Conservation (phyloP, 1,139 yeast genomes). For the Pichia norvegensis region DNA sequence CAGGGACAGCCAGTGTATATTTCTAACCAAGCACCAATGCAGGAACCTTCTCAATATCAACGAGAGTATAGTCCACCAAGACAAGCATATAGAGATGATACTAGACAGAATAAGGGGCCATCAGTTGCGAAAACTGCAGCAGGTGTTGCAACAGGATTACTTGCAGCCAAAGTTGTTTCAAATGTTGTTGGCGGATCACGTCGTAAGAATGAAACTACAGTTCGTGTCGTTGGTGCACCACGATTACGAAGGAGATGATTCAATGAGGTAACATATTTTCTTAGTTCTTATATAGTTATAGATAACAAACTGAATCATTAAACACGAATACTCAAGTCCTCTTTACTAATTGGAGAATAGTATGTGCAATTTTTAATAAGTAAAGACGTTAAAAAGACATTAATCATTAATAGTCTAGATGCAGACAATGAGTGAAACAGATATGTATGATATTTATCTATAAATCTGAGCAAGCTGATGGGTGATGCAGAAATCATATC, state of each 20-base stretch:
- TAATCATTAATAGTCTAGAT: too few relatives aligned
- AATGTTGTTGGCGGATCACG: neutral
- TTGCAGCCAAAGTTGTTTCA: slow-evolving; percentile 8
- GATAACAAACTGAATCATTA: too few relatives aligned
- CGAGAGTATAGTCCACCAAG: neutral
- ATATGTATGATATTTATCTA: neutral
- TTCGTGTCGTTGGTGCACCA: neutral
- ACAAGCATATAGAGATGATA: neutral
- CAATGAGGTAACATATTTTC: neutral
- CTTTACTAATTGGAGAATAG: too few relatives aligned
- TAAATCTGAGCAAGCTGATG: too few relatives aligned
- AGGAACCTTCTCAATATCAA: neutral
- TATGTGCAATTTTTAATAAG: too few relatives aligned
- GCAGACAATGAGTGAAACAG: neutral
- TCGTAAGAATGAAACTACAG: neutral
- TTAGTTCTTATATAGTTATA: too few relatives aligned
- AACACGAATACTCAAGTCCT: too few relatives aligned
- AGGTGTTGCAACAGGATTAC: slow-evolving; percentile 9
- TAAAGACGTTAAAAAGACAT: too few relatives aligned
- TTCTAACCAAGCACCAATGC: neutral
- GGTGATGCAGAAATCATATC: too few relatives aligned
- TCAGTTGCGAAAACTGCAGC: slow-evolving; percentile 7
- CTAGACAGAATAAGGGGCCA: slow-evolving; percentile 1
- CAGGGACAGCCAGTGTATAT: neutral
- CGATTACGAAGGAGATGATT: neutral